A percentile compares a stretch with the other conserved stretches of the same genome.
Evolutionary conservation across 352 stramenopile genomes (phyloP).

Genomic region (Peronosclerospora sorghi): DNA sequence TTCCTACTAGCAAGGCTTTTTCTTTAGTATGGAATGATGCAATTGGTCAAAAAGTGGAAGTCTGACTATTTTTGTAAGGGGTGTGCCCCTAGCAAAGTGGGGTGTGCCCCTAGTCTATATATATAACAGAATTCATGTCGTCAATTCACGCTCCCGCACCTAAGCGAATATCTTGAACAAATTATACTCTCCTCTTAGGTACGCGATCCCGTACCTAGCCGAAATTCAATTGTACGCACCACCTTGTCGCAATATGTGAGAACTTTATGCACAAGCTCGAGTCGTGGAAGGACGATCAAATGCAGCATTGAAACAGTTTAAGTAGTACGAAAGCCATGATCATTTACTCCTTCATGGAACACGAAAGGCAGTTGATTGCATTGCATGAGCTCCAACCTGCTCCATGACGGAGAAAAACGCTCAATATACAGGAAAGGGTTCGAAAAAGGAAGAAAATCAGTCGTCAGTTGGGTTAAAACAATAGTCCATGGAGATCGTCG

Average conservation of each 20-base stretch:
- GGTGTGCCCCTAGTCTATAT: constrained; percentile 65
- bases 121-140: constrained; percentile 34
- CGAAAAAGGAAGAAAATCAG: constrained; percentile 30
- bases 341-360: constrained; percentile 58
- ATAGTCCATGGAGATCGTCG: background rate
- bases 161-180: no score
- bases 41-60: no score
- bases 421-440: constrained; percentile 25
- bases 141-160: constrained; percentile 38
- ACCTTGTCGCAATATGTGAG: constrained; percentile 25
- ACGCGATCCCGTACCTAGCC: no score
- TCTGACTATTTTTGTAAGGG: no score
- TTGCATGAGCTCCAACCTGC: no score
- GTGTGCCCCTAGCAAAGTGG: no score
- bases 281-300: constrained; percentile 26
- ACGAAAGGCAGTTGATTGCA: constrained; percentile 64
- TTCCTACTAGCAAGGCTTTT: no score
- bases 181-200: no score
- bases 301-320: constrained; percentile 29
- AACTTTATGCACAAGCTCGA: constrained; percentile 20
- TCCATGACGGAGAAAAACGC: constrained; percentile 41
- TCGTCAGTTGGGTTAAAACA: no score
- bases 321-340: constrained; percentile 45
- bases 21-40: no score
- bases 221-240: no score